Conservation (phyloP, 768 basidiomycete genomes). For the Podaxis sp. region DNA sequence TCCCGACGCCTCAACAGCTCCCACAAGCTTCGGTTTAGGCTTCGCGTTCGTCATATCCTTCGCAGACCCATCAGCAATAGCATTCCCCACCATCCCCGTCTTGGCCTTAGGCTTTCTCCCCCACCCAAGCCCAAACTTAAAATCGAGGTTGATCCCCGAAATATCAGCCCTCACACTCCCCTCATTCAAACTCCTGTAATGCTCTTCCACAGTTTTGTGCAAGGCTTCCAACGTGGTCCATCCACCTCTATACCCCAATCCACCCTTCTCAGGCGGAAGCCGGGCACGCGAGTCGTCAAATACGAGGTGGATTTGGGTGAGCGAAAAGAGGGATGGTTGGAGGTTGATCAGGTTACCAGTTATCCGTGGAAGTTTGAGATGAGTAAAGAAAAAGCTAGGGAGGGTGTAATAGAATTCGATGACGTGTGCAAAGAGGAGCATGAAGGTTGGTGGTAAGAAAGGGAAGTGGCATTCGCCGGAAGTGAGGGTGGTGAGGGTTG, state of each 20-base stretch:
- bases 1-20: background rate
- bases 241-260: conserved; percentile 59
- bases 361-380: conserved; percentile 40
- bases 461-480: conserved; percentile 59
- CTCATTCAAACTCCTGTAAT: conserved; percentile 34
- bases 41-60: background rate
- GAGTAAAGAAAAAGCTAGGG: conserved; percentile 30
- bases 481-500: conserved; percentile 51
- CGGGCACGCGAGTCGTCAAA: conserved; percentile 70
- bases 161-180: conserved; percentile 13
- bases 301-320: conserved; percentile 54
- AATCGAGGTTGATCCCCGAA: conserved; percentile 14
- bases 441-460: conserved; percentile 54
- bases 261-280: conserved; percentile 51
- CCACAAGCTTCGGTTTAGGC: background rate
- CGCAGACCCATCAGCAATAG: background rate
- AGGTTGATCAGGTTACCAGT: conserved; percentile 51
- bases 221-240: conserved; percentile 61
- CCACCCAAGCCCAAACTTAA: conserved; percentile 14
- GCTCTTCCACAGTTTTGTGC: conserved; percentile 54
- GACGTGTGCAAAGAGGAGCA: conserved; percentile 62
- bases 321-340: conserved; percentile 58
- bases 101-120: conserved; percentile 1
- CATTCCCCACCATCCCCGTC: background rate
- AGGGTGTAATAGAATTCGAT: conserved; percentile 54